These are phyloP conservation scores for Calonectria honghensis DNA, from an alignment of 2,329 filamentous ascomycete genomes.

Conservation along the genomic window DNA sequence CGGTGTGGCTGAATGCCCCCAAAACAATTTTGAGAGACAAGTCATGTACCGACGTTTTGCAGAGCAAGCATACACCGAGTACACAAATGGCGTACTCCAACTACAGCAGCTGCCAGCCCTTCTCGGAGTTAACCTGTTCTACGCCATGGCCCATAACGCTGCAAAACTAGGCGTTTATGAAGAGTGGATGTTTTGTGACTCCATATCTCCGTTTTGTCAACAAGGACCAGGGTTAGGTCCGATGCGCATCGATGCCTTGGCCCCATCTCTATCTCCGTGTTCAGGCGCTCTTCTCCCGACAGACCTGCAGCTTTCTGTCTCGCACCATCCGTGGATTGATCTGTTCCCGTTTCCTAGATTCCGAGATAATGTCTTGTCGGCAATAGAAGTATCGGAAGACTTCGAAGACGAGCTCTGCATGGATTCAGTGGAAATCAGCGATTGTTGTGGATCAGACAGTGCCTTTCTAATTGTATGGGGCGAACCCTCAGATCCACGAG, in stretches of 20 bases:
- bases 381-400: not conserved
- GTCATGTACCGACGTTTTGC: slow-evolving; percentile 15
- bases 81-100: slow-evolving; percentile 19
- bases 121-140: slow-evolving; percentile 34
- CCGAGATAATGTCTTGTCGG: slow-evolving; percentile 34
- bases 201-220: slow-evolving; percentile 30
- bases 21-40: not conserved
- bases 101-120: slow-evolving; percentile 22
- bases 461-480: slow-evolving; percentile 68
- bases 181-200: slow-evolving; percentile 33
- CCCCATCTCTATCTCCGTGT: too few species aligned
- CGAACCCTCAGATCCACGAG: slow-evolving; percentile 64
- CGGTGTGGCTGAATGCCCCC: not conserved
- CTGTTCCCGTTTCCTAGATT: slow-evolving; percentile 36
- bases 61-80: slow-evolving; percentile 30
- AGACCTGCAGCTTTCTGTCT: slow-evolving; percentile 13
- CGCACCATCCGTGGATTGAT: slow-evolving; percentile 41
- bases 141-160: slow-evolving; percentile 14
- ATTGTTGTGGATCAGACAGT: slow-evolving; percentile 21
- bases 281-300: slow-evolving; percentile 31
- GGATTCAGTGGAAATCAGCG: slow-evolving; percentile 30
- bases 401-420: slow-evolving; percentile 37
- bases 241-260: not conserved
- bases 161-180: slow-evolving; percentile 15
- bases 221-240: slow-evolving; percentile 24